A percentile compares a stretch with the other conserved stretches of the same genome.
Conservation (phyloP, 2,329 filamentous ascomycete species). For the Colletotrichum paranaense region DNA sequence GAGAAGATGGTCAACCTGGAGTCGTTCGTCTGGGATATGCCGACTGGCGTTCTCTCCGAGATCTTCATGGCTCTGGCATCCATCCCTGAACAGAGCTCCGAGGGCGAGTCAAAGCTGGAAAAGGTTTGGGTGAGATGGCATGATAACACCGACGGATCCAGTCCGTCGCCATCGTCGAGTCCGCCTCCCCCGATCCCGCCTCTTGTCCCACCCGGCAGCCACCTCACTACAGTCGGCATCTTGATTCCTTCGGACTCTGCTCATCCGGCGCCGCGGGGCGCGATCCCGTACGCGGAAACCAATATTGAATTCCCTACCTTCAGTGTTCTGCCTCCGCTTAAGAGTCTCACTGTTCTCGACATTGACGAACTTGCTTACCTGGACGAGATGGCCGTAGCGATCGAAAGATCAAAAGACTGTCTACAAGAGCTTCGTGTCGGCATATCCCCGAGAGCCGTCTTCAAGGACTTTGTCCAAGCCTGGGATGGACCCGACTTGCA, state of each 20-base stretch:
- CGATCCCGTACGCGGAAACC: constrained; percentile 62
- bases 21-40: constrained; percentile 90
- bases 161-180: constrained; percentile 46
- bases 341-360: constrained; percentile 80
- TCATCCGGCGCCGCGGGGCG: constrained; percentile 47
- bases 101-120: constrained; percentile 73
- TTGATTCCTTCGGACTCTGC: constrained; percentile 44
- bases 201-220: constrained; percentile 47
- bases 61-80: constrained; percentile 84
- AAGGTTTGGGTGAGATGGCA: constrained; percentile 87
- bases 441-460: constrained; percentile 64
- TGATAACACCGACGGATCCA: constrained; percentile 70
- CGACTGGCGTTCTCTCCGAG: constrained; percentile 83
- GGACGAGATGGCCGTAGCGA: constrained; percentile 83
- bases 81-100: constrained; percentile 69
- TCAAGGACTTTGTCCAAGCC: constrained; percentile 65
- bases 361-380: constrained; percentile 86
- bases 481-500: constrained; percentile 73
- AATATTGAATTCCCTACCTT: constrained; percentile 83
- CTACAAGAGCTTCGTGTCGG: constrained; percentile 80
- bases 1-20: constrained; percentile 85
- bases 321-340: constrained; percentile 79
- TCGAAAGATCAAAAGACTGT: constrained; percentile 74
- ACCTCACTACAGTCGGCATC: constrained; percentile 55
- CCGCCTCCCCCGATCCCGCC: constrained; percentile 36